Conservation (phyloP, 2,329 filamentous ascomycete genomes). For the Xylariaceae sp. region DNA sequence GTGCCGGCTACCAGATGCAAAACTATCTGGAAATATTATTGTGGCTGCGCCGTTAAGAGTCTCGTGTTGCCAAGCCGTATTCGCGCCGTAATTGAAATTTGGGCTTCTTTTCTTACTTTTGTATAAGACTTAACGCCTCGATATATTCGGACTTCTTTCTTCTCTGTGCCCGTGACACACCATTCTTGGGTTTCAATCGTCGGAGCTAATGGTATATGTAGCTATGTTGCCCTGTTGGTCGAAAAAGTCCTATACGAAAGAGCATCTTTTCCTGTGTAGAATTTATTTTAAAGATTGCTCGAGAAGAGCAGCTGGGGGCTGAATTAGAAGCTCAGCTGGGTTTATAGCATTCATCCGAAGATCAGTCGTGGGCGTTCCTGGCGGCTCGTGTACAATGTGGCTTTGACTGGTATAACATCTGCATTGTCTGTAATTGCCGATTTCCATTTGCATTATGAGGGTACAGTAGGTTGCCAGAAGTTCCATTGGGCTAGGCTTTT, state of each 20-base stretch:
- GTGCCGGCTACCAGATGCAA: background rate
- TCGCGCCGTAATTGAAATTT: background rate
- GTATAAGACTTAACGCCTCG: background rate
- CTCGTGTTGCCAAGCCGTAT: background rate
- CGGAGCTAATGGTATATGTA: background rate
- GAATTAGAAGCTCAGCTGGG: background rate
- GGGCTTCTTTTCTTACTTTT: background rate
- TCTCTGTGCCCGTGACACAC: slow-evolving; percentile 5
- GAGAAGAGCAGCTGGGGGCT: background rate
- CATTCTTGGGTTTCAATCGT: slow-evolving; percentile 6
- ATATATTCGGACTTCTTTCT: slow-evolving; percentile 10
- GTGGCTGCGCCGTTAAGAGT: too few species aligned
- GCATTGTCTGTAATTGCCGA: too few species aligned
- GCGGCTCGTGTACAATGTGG: too few species aligned
- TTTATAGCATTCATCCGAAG: background rate
- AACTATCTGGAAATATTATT: too few species aligned
- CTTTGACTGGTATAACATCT: too few species aligned
- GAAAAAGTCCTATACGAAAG: background rate
- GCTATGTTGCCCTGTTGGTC: background rate
- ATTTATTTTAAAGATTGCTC: background rate
- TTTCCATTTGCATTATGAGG: too few species aligned
- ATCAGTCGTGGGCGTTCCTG: background rate
- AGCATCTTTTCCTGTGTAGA: slow-evolving; percentile 2
- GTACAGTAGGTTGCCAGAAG: too few species aligned
- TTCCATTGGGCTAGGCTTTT: too few species aligned